phyloP scores from a whole-genome alignment of 2,329 filamentous ascomycete species.

The Aureobasidium pullulans region DNA sequence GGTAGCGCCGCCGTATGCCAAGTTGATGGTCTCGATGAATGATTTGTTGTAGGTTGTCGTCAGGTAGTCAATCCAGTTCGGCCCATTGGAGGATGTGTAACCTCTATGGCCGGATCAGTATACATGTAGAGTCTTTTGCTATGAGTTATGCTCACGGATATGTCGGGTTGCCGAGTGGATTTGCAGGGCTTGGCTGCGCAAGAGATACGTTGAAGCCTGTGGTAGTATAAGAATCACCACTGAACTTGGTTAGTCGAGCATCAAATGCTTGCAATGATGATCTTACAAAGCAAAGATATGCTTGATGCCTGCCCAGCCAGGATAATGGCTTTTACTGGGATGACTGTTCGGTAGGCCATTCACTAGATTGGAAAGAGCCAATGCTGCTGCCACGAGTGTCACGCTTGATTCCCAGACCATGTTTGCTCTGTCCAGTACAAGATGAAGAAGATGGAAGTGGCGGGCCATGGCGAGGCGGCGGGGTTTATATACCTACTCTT shows the following conservation, averaged over 20 bases:
- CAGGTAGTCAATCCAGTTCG: constrained; percentile 50
- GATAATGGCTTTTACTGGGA: constrained; percentile 15
- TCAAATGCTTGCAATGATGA: background rate
- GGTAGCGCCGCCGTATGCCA: constrained; percentile 43
- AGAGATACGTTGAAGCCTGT: constrained; percentile 51
- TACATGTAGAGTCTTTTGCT: background rate
- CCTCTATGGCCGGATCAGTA: constrained; percentile 13
- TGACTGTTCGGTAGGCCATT: background rate
- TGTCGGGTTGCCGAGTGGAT: constrained; percentile 55
- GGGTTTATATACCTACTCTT: background rate
- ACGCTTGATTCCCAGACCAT: background rate
- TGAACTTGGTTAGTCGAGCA: constrained; percentile 18
- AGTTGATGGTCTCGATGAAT: constrained; percentile 43
- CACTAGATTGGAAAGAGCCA: background rate
- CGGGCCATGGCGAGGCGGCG: background rate
- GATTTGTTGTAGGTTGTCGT: constrained; percentile 39
- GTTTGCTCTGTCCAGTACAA: background rate
- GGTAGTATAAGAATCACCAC: constrained; percentile 54
- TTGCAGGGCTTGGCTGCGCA: constrained; percentile 44
- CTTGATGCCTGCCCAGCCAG: constrained; percentile 20
- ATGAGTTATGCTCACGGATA: constrained; percentile 32
- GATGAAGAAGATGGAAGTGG: background rate
- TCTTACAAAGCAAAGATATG: constrained; percentile 24
- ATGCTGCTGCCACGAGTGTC: background rate
- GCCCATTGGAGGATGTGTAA: constrained; percentile 33